A percentile compares a stretch with the other conserved stretches of the same genome.
phyloP scores from a whole-genome alignment of 805 yeast species.

The Wickerhamomyces subpelliculosus region DNA sequence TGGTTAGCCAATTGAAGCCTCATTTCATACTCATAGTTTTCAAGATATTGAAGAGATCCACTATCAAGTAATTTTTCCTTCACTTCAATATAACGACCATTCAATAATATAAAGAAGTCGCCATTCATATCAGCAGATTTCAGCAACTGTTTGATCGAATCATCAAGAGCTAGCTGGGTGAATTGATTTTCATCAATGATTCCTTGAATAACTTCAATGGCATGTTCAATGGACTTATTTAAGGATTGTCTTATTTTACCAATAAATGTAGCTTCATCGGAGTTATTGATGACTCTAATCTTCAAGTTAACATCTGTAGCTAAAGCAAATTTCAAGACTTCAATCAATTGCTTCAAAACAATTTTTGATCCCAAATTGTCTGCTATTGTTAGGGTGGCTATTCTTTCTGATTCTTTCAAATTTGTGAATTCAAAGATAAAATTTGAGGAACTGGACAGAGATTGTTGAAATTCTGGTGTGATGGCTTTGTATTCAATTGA shows the following conservation, averaged over 20 bases:
- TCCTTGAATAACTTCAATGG: slow-evolving; percentile 8
- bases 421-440: slow-evolving; percentile 18
- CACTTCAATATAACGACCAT: slow-evolving; percentile 45
- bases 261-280: slow-evolving; percentile 11
- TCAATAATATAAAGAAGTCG: slow-evolving; percentile 37
- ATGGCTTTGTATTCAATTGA: slow-evolving; percentile 24
- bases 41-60: slow-evolving; percentile 29
- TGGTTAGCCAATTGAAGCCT: slow-evolving; percentile 30
- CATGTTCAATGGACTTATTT: slow-evolving; percentile 9
- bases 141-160: slow-evolving; percentile 16
- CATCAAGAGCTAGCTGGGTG: slow-evolving; percentile 5
- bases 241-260: slow-evolving; percentile 14
- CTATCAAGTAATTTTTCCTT: slow-evolving; percentile 19
- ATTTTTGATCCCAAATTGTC: slow-evolving; percentile 43
- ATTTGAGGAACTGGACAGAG: slow-evolving; percentile 1
- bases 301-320: slow-evolving; percentile 25
- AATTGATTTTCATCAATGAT: slow-evolving; percentile 7
- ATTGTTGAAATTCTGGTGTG: slow-evolving; percentile 9
- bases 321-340: slow-evolving; percentile 24
- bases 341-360: slow-evolving; percentile 38
- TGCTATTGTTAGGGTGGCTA: slow-evolving; percentile 42
- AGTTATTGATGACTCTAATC: slow-evolving; percentile 29
- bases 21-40: slow-evolving; percentile 40
- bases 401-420: slow-evolving; percentile 15
- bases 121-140: slow-evolving; percentile 26